A percentile compares a stretch with the other conserved stretches of the same genome.
Conservation (phyloP, 768 basidiomycete species). For the Boletales sp. region DNA sequence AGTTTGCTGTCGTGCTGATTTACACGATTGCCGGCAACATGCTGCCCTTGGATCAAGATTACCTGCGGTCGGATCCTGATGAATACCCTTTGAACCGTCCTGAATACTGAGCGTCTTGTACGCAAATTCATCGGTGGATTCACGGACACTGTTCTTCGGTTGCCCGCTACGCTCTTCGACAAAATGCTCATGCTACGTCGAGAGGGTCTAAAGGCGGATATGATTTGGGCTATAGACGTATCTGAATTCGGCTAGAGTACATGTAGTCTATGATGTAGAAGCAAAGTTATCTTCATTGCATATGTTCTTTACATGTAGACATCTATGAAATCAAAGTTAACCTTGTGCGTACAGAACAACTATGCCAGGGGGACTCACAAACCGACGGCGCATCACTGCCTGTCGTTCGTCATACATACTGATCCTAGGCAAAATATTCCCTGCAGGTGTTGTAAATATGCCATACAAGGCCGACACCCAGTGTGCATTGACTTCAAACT, state of each 20-base stretch:
- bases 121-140: background rate
- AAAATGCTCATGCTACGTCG: too few species aligned
- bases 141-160: background rate
- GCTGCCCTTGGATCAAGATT: slow-evolving; percentile 32
- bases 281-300: slow-evolving; percentile 52
- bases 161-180: too few species aligned
- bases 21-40: slow-evolving; percentile 33
- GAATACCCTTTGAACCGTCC: slow-evolving; percentile 36
- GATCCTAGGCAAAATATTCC: slow-evolving; percentile 53
- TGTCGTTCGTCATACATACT: slow-evolving; percentile 46
- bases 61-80: slow-evolving; percentile 15
- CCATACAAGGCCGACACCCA: slow-evolving; percentile 56
- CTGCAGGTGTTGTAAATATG: slow-evolving; percentile 56
- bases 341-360: background rate
- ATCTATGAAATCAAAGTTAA: slow-evolving; percentile 36
- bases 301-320: slow-evolving; percentile 47
- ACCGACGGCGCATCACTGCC: slow-evolving; percentile 48
- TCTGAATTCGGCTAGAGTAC: too few species aligned
- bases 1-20: slow-evolving; percentile 47
- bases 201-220: too few species aligned
- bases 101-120: slow-evolving; percentile 10
- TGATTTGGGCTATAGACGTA: slow-evolving; percentile 52
- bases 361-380: slow-evolving; percentile 43
- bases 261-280: too few species aligned
- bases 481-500: slow-evolving; percentile 36